Evolutionary conservation across 441 rosid genomes (phyloP).

Genomic region (Hypseocharis bilobata): DNA sequence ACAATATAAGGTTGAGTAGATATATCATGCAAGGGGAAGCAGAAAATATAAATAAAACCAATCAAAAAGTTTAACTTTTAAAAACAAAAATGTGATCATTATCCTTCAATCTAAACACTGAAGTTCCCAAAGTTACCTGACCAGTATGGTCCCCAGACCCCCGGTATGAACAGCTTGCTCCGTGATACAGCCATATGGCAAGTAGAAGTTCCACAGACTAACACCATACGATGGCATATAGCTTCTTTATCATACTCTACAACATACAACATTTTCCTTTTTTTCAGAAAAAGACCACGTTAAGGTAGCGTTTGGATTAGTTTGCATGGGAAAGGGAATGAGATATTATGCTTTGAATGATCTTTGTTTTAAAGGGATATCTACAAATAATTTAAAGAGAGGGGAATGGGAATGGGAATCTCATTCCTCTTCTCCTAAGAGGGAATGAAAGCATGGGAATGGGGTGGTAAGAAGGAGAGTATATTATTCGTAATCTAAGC

Average conservation of each 20-base stretch:
- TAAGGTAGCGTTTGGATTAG: too few species aligned
- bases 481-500: too few species aligned
- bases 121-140: constrained; percentile 52
- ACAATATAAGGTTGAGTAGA: background rate
- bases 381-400: too few species aligned
- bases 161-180: constrained; percentile 78
- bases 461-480: too few species aligned
- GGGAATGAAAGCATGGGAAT: too few species aligned
- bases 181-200: constrained; percentile 89
- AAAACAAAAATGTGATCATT: background rate
- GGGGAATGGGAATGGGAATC: too few species aligned
- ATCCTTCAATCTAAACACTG: background rate
- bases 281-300: background rate
- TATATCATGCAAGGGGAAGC: background rate
- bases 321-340: too few species aligned
- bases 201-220: constrained; percentile 91
- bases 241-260: constrained; percentile 55
- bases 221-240: constrained; percentile 67
- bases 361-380: too few species aligned
- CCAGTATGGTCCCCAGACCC: constrained; percentile 99
- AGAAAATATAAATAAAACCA: background rate
- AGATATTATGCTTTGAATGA: too few species aligned
- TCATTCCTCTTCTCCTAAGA: too few species aligned
- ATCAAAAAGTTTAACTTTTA: background rate
- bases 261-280: constrained; percentile 3